Conservation (phyloP, 805 yeast genomes). For the Candida silvicultrix region DNA sequence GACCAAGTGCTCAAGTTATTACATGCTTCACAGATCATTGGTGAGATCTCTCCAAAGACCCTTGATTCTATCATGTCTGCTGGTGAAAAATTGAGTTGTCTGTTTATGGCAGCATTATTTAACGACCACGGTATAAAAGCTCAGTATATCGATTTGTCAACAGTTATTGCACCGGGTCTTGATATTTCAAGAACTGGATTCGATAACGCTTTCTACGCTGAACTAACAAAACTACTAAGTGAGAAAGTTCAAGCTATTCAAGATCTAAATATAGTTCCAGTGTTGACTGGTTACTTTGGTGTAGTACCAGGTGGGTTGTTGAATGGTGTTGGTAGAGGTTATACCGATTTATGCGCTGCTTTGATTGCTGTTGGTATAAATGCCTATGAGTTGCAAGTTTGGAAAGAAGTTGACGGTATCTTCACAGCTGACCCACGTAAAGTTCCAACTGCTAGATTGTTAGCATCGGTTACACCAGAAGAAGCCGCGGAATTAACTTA, state of each 20-base stretch:
- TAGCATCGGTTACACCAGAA: conserved; percentile 90
- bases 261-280: conserved; percentile 57
- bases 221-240: conserved; percentile 47
- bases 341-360: conserved; percentile 97
- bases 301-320: conserved; percentile 92
- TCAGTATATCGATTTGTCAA: conserved; percentile 70
- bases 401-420: conserved; percentile 99
- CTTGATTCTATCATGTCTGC: conserved; percentile 85
- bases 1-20: conserved; percentile 61
- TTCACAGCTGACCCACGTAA: conserved; percentile 98
- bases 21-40: conserved; percentile 85
- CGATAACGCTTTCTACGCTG: conserved; percentile 59
- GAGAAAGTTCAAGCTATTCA: conserved; percentile 38
- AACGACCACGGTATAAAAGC: conserved; percentile 79
- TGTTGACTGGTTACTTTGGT: conserved; percentile 94
- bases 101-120: conserved; percentile 81
- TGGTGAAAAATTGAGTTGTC: conserved; percentile 90
- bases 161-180: conserved; percentile 58
- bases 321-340: conserved; percentile 94
- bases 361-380: conserved; percentile 85
- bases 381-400: conserved; percentile 93
- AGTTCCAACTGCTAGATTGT: conserved; percentile 80
- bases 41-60: conserved; percentile 86
- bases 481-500: conserved; percentile 98
- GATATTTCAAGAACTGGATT: conserved; percentile 49